Evolutionary conservation across 805 yeast genomes (phyloP).

Genomic region (Candida nanaspora): DNA sequence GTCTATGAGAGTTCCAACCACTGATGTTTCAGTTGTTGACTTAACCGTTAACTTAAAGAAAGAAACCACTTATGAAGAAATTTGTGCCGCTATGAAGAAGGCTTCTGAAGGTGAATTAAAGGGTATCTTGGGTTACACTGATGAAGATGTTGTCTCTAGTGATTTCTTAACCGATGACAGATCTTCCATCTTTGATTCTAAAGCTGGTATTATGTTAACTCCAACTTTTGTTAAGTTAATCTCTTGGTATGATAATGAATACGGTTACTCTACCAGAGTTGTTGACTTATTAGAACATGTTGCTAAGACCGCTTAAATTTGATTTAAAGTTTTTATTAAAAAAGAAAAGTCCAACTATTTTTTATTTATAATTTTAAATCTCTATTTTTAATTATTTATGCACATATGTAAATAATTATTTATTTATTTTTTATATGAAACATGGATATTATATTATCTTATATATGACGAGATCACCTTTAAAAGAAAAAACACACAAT

Average conservation of each 20-base stretch:
- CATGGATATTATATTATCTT: no score
- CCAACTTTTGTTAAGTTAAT: conserved; percentile 86
- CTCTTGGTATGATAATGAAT: conserved; percentile 96
- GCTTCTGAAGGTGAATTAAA: conserved; percentile 72
- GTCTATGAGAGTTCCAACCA: conserved; percentile 91
- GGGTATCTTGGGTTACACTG: conserved; percentile 86
- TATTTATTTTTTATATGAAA: no score
- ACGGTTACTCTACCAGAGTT: conserved; percentile 94
- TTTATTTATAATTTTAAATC: not conserved
- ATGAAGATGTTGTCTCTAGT: conserved; percentile 85
- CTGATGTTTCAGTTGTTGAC: conserved; percentile 90
- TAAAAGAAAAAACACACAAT: no score
- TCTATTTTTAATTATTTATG: no score
- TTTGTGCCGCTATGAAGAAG: conserved; percentile 70
- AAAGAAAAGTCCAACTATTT: not conserved
- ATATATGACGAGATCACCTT: no score
- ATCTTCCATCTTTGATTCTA: conserved; percentile 86
- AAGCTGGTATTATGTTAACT: conserved; percentile 84
- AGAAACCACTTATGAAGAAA: conserved; percentile 75
- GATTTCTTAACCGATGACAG: conserved; percentile 80
- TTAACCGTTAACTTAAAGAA: conserved; percentile 77
- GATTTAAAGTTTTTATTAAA: not conserved
- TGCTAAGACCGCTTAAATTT: conserved; percentile 33
- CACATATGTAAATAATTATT: no score
- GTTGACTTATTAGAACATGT: conserved; percentile 82